Percentiles rank a stretch among this genome's conserved stretches.
phyloP scores from a whole-genome alignment of 2,329 filamentous ascomycete species.

The Cladosporium sp. region DNA sequence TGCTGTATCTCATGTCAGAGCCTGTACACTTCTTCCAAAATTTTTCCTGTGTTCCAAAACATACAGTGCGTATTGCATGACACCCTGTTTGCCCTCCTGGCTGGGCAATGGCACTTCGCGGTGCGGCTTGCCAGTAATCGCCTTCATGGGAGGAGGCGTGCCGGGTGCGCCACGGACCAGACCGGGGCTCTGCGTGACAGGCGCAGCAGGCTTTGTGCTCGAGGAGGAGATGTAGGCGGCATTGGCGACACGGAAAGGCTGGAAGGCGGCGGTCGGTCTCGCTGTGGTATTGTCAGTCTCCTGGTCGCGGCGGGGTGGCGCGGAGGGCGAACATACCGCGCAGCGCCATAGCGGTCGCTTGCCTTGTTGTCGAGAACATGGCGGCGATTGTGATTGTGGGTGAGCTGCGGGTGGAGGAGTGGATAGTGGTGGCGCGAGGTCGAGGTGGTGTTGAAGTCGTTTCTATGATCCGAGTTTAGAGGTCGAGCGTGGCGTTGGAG shows the following conservation, averaged over 20 bases:
- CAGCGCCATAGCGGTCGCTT: slow-evolving; percentile 55
- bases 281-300: slow-evolving; percentile 48
- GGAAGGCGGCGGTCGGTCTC: slow-evolving; percentile 63
- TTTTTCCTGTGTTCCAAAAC: slow-evolving; percentile 39
- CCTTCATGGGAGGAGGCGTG: slow-evolving; percentile 53
- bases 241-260: slow-evolving; percentile 61
- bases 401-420: slow-evolving; percentile 20
- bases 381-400: slow-evolving; percentile 25
- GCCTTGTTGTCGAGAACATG: slow-evolving; percentile 55
- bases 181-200: slow-evolving; percentile 52
- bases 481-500: slow-evolving; percentile 16
- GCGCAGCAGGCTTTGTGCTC: slow-evolving; percentile 62
- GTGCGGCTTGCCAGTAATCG: slow-evolving; percentile 53
- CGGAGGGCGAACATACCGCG: slow-evolving; percentile 48
- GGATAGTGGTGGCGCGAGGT: slow-evolving; percentile 30
- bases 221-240: slow-evolving; percentile 67
- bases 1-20: slow-evolving; percentile 50
- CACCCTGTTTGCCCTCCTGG: slow-evolving; percentile 76
- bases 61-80: slow-evolving; percentile 83
- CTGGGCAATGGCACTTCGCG: slow-evolving; percentile 72
- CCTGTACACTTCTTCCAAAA: neutral
- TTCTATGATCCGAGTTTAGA: slow-evolving; percentile 13
- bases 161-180: slow-evolving; percentile 56
- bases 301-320: slow-evolving; percentile 16
- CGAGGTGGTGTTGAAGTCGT: slow-evolving; percentile 16